phyloP scores from a whole-genome alignment of 192 early-diverging fungal genomes.

The Podila verticillata region DNA sequence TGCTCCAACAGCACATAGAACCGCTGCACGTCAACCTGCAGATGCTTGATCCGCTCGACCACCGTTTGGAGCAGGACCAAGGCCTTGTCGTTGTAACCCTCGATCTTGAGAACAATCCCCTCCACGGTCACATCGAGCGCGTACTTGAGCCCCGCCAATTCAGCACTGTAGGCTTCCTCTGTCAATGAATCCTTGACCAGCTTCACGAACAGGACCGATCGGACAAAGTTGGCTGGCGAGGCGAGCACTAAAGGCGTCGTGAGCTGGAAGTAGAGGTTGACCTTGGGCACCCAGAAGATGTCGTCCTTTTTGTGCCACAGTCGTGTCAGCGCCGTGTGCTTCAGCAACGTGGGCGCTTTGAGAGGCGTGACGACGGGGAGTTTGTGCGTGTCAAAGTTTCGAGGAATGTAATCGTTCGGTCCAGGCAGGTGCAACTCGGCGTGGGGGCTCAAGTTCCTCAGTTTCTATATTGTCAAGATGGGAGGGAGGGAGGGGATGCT shows the following conservation, averaged over 20 bases:
- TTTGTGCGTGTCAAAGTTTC: constrained; percentile 72
- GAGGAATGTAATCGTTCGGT: constrained; percentile 86
- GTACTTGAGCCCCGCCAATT: constrained; percentile 67
- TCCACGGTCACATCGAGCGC: constrained; percentile 57
- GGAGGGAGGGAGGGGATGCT: no score
- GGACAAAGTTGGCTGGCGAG: constrained; percentile 9
- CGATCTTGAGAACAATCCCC: constrained; percentile 68
- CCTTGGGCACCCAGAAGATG: constrained; percentile 90
- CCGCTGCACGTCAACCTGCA: constrained; percentile 62
- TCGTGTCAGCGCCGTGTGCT: constrained; percentile 64
- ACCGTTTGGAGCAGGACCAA: constrained; percentile 71
- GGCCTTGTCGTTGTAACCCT: constrained; percentile 90
- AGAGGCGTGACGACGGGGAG: constrained; percentile 21
- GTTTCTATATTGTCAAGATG: constrained; percentile 22
- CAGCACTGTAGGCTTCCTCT: constrained; percentile 56
- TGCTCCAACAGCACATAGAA: constrained; percentile 82
- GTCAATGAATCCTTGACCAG: constrained; percentile 53
- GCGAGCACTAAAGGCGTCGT: constrained; percentile 1
- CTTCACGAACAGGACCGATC: constrained; percentile 28
- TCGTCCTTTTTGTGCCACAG: constrained; percentile 97
- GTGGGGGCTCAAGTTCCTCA: constrained; percentile 25
- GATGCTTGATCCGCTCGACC: constrained; percentile 65
- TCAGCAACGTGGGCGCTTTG: constrained; percentile 63
- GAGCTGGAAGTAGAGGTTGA: constrained; percentile 70
- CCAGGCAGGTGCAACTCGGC: constrained; percentile 36